These are phyloP conservation scores for Pseudopyrenochaeta lycopersici DNA, from an alignment of 2,329 filamentous ascomycete genomes.

Conservation along the genomic window DNA sequence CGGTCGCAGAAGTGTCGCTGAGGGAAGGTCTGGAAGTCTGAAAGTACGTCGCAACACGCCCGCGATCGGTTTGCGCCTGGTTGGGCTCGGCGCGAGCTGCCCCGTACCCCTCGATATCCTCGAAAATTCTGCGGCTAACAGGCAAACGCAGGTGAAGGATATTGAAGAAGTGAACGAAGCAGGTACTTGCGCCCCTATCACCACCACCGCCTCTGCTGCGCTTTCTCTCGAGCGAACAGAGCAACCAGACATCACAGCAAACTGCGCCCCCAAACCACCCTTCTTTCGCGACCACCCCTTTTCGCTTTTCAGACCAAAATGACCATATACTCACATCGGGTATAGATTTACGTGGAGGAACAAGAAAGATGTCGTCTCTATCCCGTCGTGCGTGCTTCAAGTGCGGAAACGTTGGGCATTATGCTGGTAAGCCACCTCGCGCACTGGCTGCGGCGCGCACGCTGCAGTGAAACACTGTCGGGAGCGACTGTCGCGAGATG, in stretches of 20 bases:
- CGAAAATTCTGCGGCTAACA: slow-evolving; percentile 44
- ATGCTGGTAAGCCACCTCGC: slow-evolving; percentile 54
- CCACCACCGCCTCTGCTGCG: slow-evolving; percentile 3
- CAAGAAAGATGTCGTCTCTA: slow-evolving; percentile 60
- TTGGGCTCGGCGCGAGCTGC: slow-evolving; percentile 29
- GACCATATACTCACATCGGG: slow-evolving; percentile 26
- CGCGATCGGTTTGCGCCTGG: slow-evolving; percentile 9
- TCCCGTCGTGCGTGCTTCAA: slow-evolving; percentile 64
- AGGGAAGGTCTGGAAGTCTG: slow-evolving; percentile 51
- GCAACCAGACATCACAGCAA: slow-evolving; percentile 26
- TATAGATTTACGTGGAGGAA: slow-evolving; percentile 42
- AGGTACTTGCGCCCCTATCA: slow-evolving; percentile 33
- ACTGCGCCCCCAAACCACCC: slow-evolving; percentile 29
- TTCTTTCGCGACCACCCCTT: slow-evolving; percentile 24
- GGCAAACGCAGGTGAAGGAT: slow-evolving; percentile 43
- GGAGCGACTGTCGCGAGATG: slow-evolving; percentile 22
- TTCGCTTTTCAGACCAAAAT: slow-evolving; percentile 16
- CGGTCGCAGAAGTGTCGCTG: slow-evolving; percentile 51
- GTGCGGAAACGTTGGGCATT: slow-evolving; percentile 63
- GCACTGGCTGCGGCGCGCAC: slow-evolving; percentile 22
- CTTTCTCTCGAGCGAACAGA: slow-evolving; percentile 6
- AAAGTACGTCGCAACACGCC: slow-evolving; percentile 35
- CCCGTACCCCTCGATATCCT: slow-evolving; percentile 38
- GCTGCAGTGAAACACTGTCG: slow-evolving; percentile 29
- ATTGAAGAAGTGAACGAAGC: slow-evolving; percentile 35